Evolutionary conservation across 2,329 filamentous ascomycete species (phyloP).

Genomic region (Hymenotorrendiella dingleyae): DNA sequence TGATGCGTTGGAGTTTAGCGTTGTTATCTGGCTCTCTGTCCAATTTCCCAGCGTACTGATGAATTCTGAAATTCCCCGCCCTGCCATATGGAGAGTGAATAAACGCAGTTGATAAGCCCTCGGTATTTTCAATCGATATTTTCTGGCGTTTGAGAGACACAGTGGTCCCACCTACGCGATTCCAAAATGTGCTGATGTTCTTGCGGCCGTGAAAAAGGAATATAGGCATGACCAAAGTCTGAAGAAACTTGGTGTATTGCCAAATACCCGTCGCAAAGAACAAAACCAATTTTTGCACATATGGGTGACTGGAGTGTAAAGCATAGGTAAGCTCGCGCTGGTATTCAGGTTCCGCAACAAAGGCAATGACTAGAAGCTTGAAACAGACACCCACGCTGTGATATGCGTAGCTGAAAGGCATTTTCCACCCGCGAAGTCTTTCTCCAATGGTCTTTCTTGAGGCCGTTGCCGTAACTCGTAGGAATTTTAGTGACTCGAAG

Average conservation of each 20-base stretch:
- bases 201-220: conserved; percentile 39
- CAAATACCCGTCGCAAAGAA: conserved; percentile 40
- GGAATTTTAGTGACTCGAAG: conserved; percentile 10
- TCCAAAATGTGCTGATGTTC: conserved; percentile 40
- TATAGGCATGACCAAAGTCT: conserved; percentile 33
- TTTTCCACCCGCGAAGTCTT: conserved; percentile 10
- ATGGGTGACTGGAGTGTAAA: conserved; percentile 31
- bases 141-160: conserved; percentile 41
- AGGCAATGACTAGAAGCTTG: conserved; percentile 44
- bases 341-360: conserved; percentile 46
- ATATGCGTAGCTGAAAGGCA: conserved; percentile 30
- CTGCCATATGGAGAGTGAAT: conserved; percentile 17
- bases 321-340: conserved; percentile 45
- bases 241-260: conserved; percentile 40
- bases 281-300: conserved; percentile 32
- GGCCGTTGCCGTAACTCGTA: conserved; percentile 7
- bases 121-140: conserved; percentile 41
- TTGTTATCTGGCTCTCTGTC: conserved; percentile 40
- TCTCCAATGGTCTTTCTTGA: conserved; percentile 9
- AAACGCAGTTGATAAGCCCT: conserved; percentile 45
- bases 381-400: conserved; percentile 36
- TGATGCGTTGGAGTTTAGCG: conserved; percentile 38
- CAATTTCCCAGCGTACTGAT: conserved; percentile 12
- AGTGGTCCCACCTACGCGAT: conserved; percentile 43
- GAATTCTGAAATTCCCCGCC: conserved; percentile 13